Percentiles rank a stretch among this genome's conserved stretches.
Evolutionary conservation across 2,329 filamentous ascomycete genomes (phyloP).

Genomic region (Pseudocercospora crystallina): DNA sequence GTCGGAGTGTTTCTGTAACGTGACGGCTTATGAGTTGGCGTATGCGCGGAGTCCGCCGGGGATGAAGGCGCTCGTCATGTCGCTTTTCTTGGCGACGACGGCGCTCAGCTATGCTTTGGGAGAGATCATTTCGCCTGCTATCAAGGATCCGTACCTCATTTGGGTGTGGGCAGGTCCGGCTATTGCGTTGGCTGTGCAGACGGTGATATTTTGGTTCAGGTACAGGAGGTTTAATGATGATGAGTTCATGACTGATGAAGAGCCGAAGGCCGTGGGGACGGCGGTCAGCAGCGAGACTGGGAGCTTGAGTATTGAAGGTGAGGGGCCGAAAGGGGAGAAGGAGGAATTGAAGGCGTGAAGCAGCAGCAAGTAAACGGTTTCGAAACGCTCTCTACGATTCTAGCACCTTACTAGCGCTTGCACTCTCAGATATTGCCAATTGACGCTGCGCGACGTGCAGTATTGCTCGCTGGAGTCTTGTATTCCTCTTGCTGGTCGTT

Average conservation of each 20-base stretch:
- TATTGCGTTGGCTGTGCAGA: slow-evolving; percentile 50
- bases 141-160: slow-evolving; percentile 48
- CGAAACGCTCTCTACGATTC: too few species aligned
- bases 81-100: slow-evolving; percentile 38
- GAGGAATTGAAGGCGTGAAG: too few species aligned
- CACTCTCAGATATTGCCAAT: too few species aligned
- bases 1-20: slow-evolving; percentile 40
- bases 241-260: slow-evolving; percentile 18
- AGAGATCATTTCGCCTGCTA: slow-evolving; percentile 45
- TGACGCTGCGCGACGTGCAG: too few species aligned
- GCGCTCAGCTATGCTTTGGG: slow-evolving; percentile 42
- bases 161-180: slow-evolving; percentile 37
- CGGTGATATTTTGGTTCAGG: slow-evolving; percentile 48
- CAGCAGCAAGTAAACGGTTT: too few species aligned
- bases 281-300: too few species aligned
- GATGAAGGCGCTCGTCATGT: slow-evolving; percentile 45
- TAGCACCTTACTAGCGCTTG: too few species aligned
- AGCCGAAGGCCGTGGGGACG: neutral
- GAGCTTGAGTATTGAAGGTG: too few species aligned
- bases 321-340: too few species aligned
- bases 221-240: slow-evolving; percentile 43
- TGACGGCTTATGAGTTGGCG: slow-evolving; percentile 48
- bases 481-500: too few species aligned
- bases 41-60: slow-evolving; percentile 44
- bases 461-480: too few species aligned